Conservation (phyloP, 345 rosid genomes). For the Schrenkiella parvula region DNA sequence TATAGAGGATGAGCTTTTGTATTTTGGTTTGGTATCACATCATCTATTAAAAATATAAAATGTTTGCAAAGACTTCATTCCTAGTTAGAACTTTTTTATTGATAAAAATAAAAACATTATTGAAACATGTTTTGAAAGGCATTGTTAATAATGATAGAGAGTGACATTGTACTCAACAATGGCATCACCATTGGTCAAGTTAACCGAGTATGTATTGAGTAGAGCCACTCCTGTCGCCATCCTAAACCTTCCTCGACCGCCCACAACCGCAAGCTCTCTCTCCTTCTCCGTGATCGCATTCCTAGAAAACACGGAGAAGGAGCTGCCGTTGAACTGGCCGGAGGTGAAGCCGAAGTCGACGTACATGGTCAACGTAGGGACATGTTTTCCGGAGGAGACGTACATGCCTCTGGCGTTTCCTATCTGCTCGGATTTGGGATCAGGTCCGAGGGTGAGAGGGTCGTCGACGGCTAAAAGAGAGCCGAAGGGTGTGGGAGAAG, state of each 20-base stretch:
- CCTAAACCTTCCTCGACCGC: slow-evolving; percentile 47
- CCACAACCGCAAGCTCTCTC: slow-evolving; percentile 50
- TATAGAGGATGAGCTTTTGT: background rate
- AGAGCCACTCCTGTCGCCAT: slow-evolving; percentile 44
- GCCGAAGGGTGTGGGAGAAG: slow-evolving; percentile 29
- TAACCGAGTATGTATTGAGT: slow-evolving; percentile 25
- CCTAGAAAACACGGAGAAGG: slow-evolving; percentile 44
- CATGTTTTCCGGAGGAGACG: slow-evolving; percentile 30
- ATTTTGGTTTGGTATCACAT: background rate
- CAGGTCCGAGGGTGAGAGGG: slow-evolving; percentile 41
- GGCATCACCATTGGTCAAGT: slow-evolving; percentile 37
- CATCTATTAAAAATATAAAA: no score
- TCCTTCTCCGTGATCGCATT: slow-evolving; percentile 31
- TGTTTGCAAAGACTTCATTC: background rate
- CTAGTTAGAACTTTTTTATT: no score
- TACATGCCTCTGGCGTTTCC: slow-evolving; percentile 49
- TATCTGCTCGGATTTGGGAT: slow-evolving; percentile 27
- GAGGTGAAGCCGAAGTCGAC: slow-evolving; percentile 32
- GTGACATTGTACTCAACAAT: slow-evolving; percentile 39
- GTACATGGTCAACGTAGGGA: slow-evolving; percentile 10
- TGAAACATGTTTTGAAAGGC: no score
- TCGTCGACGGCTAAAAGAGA: slow-evolving; percentile 39
- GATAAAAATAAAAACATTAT: no score
- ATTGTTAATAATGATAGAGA: slow-evolving; percentile 32
- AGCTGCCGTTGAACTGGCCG: slow-evolving; percentile 48